A percentile compares a stretch with the other conserved stretches of the same genome.
phyloP scores from a whole-genome alignment of 805 yeast species.

The Saturnispora serradocipensis region DNA sequence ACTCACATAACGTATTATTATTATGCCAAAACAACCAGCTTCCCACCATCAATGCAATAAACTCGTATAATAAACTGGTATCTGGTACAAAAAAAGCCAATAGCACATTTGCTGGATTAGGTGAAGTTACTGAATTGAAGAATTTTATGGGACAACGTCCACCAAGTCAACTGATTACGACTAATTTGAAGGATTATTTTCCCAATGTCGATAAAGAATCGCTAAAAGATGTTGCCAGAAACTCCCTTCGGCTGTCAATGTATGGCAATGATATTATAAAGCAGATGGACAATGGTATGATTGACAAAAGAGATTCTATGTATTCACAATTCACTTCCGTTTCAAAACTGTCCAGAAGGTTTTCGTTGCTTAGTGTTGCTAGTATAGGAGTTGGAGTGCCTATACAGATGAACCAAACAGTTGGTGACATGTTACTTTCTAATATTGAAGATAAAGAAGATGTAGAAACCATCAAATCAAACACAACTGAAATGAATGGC shows the following conservation, averaged over 20 bases:
- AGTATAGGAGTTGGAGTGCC: conserved; percentile 24
- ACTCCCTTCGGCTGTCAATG: conserved; percentile 73
- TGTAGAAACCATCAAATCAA: conserved; percentile 2
- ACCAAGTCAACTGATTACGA: conserved; percentile 83
- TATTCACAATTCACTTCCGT: conserved; percentile 16
- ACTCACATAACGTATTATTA: conserved; percentile 30
- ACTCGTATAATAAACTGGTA: conserved; percentile 35
- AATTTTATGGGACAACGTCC: conserved; percentile 81
- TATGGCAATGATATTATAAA: conserved; percentile 21
- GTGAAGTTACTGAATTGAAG: conserved; percentile 5
- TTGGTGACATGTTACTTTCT: conserved; percentile 56
- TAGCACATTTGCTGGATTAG: neutral
- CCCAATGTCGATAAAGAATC: conserved; percentile 70
- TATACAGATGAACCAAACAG: conserved; percentile 34
- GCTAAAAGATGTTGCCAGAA: conserved; percentile 71
- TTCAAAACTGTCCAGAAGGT: conserved; percentile 13
- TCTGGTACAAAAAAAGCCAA: neutral
- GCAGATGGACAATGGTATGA: conserved; percentile 12
- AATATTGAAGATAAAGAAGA: conserved; percentile 39
- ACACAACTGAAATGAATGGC: conserved; percentile 16
- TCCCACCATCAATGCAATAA: conserved; percentile 55
- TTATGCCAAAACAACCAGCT: conserved; percentile 54
- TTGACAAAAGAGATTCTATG: conserved; percentile 15
- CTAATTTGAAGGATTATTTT: conserved; percentile 82
- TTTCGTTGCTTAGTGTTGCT: conserved; percentile 22